Percentiles rank a stretch among this genome's conserved stretches.
phyloP scores from a whole-genome alignment of 371 early-diverging fungal species.

The Dinochytrium kinnereticum region DNA sequence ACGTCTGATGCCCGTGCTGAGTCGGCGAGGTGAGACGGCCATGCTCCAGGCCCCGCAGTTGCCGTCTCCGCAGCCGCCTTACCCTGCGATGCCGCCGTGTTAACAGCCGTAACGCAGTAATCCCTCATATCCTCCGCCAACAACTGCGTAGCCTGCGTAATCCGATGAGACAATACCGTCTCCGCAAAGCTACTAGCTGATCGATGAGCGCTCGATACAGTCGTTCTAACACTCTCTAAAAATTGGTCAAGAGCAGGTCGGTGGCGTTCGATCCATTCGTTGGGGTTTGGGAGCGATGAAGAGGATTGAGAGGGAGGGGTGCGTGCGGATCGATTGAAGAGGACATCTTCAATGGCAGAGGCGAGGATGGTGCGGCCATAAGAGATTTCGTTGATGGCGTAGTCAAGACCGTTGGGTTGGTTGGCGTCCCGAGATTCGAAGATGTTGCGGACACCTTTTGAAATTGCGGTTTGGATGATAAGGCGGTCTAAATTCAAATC shows the following conservation, averaged over 20 bases:
- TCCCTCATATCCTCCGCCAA: slow-evolving; percentile 7
- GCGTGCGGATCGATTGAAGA: neutral
- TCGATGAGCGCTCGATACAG: neutral
- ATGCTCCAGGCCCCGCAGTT: neutral
- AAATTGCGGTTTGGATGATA: slow-evolving; percentile 14
- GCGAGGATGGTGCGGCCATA: slow-evolving; percentile 7
- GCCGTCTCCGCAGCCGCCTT: neutral
- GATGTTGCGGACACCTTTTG: slow-evolving; percentile 3
- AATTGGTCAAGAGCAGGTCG: neutral
- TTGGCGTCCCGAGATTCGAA: slow-evolving; percentile 1
- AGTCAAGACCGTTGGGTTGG: slow-evolving; percentile 8
- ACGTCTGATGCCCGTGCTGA: too few relatives aligned
- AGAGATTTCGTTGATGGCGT: slow-evolving; percentile 10
- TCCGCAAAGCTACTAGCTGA: neutral
- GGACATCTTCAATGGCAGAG: slow-evolving; percentile 12
- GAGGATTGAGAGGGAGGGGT: neutral
- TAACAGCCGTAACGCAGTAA: neutral
- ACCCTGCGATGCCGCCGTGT: neutral
- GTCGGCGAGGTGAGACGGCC: too few relatives aligned
- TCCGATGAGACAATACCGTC: slow-evolving; percentile 1
- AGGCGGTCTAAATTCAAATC: slow-evolving; percentile 7
- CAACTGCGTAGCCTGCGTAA: slow-evolving; percentile 6
- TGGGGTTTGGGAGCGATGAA: neutral
- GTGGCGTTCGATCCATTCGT: neutral
- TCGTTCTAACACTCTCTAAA: neutral